These are phyloP conservation scores for Phialemoniopsis sp. DNA, from an alignment of 2,329 filamentous ascomycete genomes.

Conservation along the genomic window DNA sequence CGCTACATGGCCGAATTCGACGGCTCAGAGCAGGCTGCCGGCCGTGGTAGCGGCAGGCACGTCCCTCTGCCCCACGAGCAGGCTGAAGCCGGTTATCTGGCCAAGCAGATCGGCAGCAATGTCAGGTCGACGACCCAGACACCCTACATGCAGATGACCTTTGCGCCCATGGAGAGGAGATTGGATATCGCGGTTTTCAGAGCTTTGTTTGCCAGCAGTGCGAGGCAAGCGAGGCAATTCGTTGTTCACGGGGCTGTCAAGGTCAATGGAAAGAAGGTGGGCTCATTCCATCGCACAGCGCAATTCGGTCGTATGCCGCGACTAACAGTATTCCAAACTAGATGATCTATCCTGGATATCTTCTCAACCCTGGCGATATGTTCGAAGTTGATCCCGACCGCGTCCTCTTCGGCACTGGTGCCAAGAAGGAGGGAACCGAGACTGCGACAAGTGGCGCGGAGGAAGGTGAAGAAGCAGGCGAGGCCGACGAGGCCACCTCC, in stretches of 20 bases:
- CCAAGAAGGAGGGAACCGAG: conserved; percentile 48
- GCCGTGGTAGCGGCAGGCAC: conserved; percentile 70
- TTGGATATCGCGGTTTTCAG: conserved; percentile 94
- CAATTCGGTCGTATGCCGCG: too few relatives aligned
- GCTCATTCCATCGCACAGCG: conserved; percentile 5
- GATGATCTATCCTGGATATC: conserved; percentile 91
- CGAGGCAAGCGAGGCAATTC: conserved; percentile 89
- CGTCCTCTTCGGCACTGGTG: conserved; percentile 84
- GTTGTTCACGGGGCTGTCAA: conserved; percentile 89
- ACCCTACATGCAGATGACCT: conserved; percentile 96
- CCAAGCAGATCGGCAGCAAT: too few relatives aligned
- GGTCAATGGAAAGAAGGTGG: conserved; percentile 93
- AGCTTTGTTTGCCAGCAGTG: conserved; percentile 89
- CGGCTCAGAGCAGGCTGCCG: conserved; percentile 77
- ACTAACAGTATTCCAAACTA: conserved; percentile 26
- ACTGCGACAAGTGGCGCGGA: conserved; percentile 6
- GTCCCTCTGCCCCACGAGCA: conserved; percentile 13
- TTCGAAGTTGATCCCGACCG: conserved; percentile 91
- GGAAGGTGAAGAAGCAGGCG: conserved; percentile 7
- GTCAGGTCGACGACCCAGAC: conserved; percentile 32
- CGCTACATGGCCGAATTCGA: conserved; percentile 74
- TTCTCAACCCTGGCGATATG: conserved; percentile 95
- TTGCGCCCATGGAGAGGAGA: conserved; percentile 83
- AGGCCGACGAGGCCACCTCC: conserved; percentile 8
- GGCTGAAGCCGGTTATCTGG: conserved; percentile 3